Percentiles rank a stretch among this genome's conserved stretches.
Evolutionary conservation across 192 early-diverging fungal genomes (phyloP).

Genomic region (Glomus cerebriforme): DNA sequence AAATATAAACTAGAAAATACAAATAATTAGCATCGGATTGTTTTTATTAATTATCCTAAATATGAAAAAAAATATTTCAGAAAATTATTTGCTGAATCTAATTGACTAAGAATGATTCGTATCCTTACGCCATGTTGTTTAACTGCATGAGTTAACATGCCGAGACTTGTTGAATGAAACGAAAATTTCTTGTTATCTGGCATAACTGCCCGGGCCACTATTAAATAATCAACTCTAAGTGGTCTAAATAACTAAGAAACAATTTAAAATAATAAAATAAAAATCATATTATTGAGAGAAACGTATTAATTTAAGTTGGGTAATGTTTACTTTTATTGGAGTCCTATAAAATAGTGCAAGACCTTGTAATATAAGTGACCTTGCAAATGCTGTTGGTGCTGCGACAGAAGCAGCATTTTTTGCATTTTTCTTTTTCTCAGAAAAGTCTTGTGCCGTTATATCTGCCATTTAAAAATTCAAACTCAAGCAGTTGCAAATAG

Average conservation of each 20-base stretch:
- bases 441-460: not conserved
- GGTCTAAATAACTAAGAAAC: conserved; percentile 69
- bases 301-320: not conserved
- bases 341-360: conserved; percentile 59
- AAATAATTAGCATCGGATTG: not conserved
- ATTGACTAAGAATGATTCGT: not conserved
- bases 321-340: conserved; percentile 54
- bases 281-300: not conserved
- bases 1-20: conserved; percentile 40
- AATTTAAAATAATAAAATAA: not conserved
- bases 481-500: no score
- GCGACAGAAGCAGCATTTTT: conserved; percentile 56
- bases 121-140: conserved; percentile 58
- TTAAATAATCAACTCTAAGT: conserved; percentile 74
- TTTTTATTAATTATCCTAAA: not conserved
- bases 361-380: conserved; percentile 54
- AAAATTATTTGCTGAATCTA: not conserved
- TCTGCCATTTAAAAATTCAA: not conserved
- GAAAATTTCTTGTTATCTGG: conserved; percentile 47
- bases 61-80: not conserved
- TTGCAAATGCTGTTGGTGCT: conserved; percentile 55
- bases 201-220: conserved; percentile 74
- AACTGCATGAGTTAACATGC: conserved; percentile 72
- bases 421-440: conserved; percentile 47
- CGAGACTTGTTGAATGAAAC: conserved; percentile 69